Evolutionary conservation across 2,329 filamentous ascomycete species (phyloP).

Genomic region (Xylogone sp.): DNA sequence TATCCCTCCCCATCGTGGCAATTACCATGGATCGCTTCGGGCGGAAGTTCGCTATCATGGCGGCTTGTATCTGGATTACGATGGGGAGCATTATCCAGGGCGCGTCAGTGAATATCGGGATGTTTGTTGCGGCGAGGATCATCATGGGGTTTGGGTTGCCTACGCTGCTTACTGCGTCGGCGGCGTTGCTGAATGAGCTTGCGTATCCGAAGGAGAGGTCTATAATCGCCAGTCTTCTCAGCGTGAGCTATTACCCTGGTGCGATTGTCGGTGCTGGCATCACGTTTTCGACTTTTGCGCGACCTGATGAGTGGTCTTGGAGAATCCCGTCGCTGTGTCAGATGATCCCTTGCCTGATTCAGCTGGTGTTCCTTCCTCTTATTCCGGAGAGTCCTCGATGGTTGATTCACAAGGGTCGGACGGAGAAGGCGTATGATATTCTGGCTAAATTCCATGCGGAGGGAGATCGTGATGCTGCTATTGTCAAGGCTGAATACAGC

Average conservation of each 20-base stretch:
- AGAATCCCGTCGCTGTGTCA: constrained; percentile 39
- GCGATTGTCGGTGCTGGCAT: constrained; percentile 39
- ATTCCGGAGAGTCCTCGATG: constrained; percentile 52
- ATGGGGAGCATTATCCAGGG: constrained; percentile 53
- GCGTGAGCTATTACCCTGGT: constrained; percentile 48
- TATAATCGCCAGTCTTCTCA: constrained; percentile 50
- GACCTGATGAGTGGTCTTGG: constrained; percentile 37
- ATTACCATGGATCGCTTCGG: constrained; percentile 46
- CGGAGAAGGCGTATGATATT: constrained; percentile 46
- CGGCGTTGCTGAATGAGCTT: constrained; percentile 49
- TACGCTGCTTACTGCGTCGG: constrained; percentile 47
- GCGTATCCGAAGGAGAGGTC: constrained; percentile 51
- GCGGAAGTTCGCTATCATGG: constrained; percentile 49
- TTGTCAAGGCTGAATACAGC: constrained; percentile 18
- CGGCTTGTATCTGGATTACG: constrained; percentile 51
- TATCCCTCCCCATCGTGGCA: constrained; percentile 49
- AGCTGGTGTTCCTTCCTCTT: constrained; percentile 19
- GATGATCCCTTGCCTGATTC: constrained; percentile 25
- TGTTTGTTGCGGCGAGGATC: constrained; percentile 50
- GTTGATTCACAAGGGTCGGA: constrained; percentile 43
- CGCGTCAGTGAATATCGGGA: constrained; percentile 40
- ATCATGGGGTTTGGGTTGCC: constrained; percentile 49
- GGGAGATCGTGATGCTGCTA: constrained; percentile 30
- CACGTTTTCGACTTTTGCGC: constrained; percentile 38
- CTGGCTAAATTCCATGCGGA: constrained; percentile 51